Evolutionary conservation across 2,329 filamentous ascomycete species (phyloP).

Genomic region (Diaporthe humulicola): DNA sequence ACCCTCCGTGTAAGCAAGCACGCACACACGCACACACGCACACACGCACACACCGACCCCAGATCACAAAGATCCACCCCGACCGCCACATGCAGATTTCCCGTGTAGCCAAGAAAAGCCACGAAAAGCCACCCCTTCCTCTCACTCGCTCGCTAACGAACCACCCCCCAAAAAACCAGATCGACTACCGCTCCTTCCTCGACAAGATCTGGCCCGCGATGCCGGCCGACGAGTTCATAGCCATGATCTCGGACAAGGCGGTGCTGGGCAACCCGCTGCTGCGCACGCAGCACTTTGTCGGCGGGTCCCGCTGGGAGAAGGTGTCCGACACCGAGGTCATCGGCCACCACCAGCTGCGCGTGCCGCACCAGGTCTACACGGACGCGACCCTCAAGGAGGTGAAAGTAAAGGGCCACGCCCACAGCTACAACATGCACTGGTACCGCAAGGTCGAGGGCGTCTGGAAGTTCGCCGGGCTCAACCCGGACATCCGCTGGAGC

Average conservation of each 20-base stretch:
- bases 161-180: slow-evolving; percentile 53
- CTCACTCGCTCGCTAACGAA: not conserved
- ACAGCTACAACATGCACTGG: slow-evolving; percentile 69
- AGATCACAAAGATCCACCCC: slow-evolving; percentile 2
- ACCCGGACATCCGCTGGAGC: slow-evolving; percentile 67
- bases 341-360: slow-evolving; percentile 72
- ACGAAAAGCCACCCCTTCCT: not conserved
- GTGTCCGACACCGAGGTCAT: slow-evolving; percentile 70
- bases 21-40: not conserved
- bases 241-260: slow-evolving; percentile 67
- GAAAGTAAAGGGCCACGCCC: slow-evolving; percentile 70
- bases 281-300: slow-evolving; percentile 76
- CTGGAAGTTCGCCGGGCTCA: slow-evolving; percentile 72
- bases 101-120: not conserved
- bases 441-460: slow-evolving; percentile 70
- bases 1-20: slow-evolving; percentile 60
- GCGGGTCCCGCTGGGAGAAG: slow-evolving; percentile 69
- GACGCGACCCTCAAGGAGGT: slow-evolving; percentile 62
- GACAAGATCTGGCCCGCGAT: slow-evolving; percentile 72
- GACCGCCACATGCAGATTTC: slow-evolving; percentile 13
- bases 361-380: slow-evolving; percentile 72
- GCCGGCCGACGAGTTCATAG: slow-evolving; percentile 71
- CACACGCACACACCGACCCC: not conserved
- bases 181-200: slow-evolving; percentile 79
- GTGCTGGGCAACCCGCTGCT: slow-evolving; percentile 73